Base-by-base conservation (phyloP, 202 grass and related monocot genomes). In the Eragrostis tef region DNA sequence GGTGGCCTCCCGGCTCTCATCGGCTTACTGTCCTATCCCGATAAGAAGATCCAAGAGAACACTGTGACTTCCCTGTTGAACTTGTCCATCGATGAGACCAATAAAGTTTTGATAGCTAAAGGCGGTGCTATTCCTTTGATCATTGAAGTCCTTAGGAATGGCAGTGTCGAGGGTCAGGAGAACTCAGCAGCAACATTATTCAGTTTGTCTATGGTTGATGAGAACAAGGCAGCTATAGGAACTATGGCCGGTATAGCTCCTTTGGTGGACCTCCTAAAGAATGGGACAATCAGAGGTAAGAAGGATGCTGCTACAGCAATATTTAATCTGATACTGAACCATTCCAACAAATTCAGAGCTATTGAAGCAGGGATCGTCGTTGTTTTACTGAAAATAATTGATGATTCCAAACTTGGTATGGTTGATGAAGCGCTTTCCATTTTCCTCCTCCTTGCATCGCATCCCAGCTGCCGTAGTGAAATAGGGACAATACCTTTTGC, bases 41-140 rank as follows among this genome's bases (percentile, higher is more conserved):
- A 93, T 53, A 84, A 73, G 43, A 94, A 93, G 52, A 88, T 98
- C 7, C 88, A 93, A 54, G 94, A 93, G 57, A 90, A 98, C 76
- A 71, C 88, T 1, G 92, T 98, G 42, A 94, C 94, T 19, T 83
- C 91, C 22, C 44, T 98, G 81, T 47, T 98, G 12, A 97, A 98
- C 79, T 67, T 98, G 19, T 94, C 94, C 0, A 94, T 98, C n/a
- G 88, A 98, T 43, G 90, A 98, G 75, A 63, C 71, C 67, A 98
- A 89, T 82, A 98, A 98, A 84, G 52, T 69, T 46, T 59, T 93
- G 54, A 97, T 98, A 72, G 78, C 86, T 21, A 83, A 88, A 78
- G 87, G 79, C 22, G 90, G 86, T 15, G 90, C 88, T 4, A 76
- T 94, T 53, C 90, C 92, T 19, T 34, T 82, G 22, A 92, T 94